A percentile compares a stretch with the other conserved stretches of the same genome.
Evolutionary conservation across 208 protist species (phyloP).

Genomic region (Trypanosoma avium): DNA sequence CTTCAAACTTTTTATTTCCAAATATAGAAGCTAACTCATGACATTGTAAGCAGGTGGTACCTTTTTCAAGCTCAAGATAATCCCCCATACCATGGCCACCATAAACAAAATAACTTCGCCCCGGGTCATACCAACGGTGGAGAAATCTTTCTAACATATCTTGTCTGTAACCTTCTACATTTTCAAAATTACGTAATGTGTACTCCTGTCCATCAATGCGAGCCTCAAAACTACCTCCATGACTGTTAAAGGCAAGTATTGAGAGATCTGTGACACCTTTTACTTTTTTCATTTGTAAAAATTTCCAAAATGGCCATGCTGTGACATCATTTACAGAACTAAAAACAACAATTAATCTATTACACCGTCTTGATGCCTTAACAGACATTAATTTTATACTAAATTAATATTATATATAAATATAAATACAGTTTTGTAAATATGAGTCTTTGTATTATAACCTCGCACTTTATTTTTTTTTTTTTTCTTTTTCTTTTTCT

Average conservation of each 20-base stretch:
- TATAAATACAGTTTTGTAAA: too few relatives aligned
- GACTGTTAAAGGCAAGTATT: conserved; percentile 84
- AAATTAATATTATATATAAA: too few relatives aligned
- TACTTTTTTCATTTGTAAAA: conserved; percentile 85
- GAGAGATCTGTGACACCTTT: conserved; percentile 72
- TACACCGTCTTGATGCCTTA: conserved; percentile 20
- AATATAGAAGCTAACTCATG: conserved; percentile 75
- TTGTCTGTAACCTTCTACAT: conserved; percentile 56
- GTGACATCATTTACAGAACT: conserved; percentile 86
- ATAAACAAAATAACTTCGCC: conserved; percentile 83
- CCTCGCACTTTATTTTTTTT: conserved; percentile 4
- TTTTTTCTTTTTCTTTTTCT: not conserved
- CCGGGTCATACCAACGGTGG: conserved; percentile 63
- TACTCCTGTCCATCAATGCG: conserved; percentile 71
- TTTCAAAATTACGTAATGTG: conserved; percentile 70
- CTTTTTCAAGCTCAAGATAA: conserved; percentile 77
- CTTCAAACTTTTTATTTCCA: conserved; percentile 64
- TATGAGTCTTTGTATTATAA: too few relatives aligned
- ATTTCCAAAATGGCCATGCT: conserved; percentile 89
- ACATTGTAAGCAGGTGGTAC: conserved; percentile 56
- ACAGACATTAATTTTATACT: too few relatives aligned
- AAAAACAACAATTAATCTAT: conserved; percentile 74
- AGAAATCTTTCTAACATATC: conserved; percentile 73
- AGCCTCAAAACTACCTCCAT: conserved; percentile 85
- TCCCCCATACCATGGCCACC: conserved; percentile 89